Percentiles rank a stretch among this genome's conserved stretches.
phyloP scores from a whole-genome alignment of 495 filamentous ascomycete genomes.

The Antarctomyces pellizariae region DNA sequence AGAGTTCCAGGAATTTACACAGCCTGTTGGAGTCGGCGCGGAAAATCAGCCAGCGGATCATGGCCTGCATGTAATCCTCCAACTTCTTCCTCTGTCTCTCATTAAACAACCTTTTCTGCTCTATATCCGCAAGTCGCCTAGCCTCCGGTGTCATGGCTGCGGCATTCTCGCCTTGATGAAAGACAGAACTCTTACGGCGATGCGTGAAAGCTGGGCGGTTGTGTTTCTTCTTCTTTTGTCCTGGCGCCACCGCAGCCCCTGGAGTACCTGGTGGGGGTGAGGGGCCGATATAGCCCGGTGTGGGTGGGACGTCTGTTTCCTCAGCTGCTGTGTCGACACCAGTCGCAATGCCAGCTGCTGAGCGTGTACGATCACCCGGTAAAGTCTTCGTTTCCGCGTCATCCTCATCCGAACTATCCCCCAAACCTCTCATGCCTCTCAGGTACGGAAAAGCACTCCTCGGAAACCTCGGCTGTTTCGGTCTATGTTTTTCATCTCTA shows the following conservation, averaged over 20 bases:
- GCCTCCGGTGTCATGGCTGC: too few relatives aligned
- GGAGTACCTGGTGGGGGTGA: too few relatives aligned
- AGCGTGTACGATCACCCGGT: slow-evolving; percentile 14
- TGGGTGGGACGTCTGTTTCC: too few relatives aligned
- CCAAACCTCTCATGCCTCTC: slow-evolving; percentile 55
- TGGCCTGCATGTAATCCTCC: slow-evolving; percentile 77
- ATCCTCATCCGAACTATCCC: slow-evolving; percentile 68
- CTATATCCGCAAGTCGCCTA: too few relatives aligned
- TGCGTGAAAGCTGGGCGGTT: too few relatives aligned
- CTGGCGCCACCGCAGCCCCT: too few relatives aligned
- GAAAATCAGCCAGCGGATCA: slow-evolving; percentile 90
- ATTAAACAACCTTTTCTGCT: slow-evolving; percentile 11
- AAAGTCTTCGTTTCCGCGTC: slow-evolving; percentile 24
- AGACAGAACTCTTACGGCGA: too few relatives aligned
- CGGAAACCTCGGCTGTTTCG: slow-evolving; percentile 71
- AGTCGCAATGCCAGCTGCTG: slow-evolving; percentile 10
- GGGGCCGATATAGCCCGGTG: too few relatives aligned
- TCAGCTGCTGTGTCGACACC: slow-evolving; percentile 18
- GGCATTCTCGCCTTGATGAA: too few relatives aligned
- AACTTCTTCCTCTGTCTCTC: slow-evolving; percentile 61
- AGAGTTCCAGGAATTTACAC: slow-evolving; percentile 90
- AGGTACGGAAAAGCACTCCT: slow-evolving; percentile 81
- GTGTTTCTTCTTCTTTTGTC: too few relatives aligned
- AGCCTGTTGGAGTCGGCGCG: slow-evolving; percentile 84
- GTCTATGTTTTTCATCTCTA: slow-evolving; percentile 26